phyloP scores from a whole-genome alignment of 768 basidiomycete species.

The Boletellus ananiceps region DNA sequence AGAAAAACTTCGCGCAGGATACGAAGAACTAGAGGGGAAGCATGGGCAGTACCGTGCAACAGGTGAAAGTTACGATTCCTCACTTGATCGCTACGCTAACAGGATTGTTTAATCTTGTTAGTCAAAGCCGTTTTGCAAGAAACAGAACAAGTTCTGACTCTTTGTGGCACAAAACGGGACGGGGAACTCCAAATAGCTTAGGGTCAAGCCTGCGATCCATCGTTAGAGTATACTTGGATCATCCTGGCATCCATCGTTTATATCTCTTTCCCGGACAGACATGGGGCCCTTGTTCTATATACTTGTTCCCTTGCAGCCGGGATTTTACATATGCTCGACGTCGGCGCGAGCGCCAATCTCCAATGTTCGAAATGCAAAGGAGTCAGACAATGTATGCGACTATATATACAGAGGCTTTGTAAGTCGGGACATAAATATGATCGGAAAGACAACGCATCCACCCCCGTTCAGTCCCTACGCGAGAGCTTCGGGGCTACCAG shows the following conservation, averaged over 20 bases:
- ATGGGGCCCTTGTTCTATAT: background rate
- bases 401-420: background rate
- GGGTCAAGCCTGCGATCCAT: background rate
- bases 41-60: slow-evolving; percentile 40
- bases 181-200: slow-evolving; percentile 13
- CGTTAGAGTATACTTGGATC: background rate
- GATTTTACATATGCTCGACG: too few relatives aligned
- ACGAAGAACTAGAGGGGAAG: slow-evolving; percentile 38
- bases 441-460: background rate
- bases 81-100: slow-evolving; percentile 2
- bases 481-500: background rate
- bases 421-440: background rate
- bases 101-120: slow-evolving; percentile 12
- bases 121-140: slow-evolving; percentile 42
- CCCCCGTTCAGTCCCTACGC: too few relatives aligned
- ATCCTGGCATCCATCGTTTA: background rate
- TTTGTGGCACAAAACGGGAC: slow-evolving; percentile 44
- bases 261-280: background rate
- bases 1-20: slow-evolving; percentile 34
- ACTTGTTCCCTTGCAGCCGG: background rate
- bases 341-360: background rate
- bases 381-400: background rate
- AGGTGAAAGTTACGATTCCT: slow-evolving; percentile 25
- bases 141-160: slow-evolving; percentile 39
- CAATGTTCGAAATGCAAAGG: background rate